Conservation (phyloP, 2,329 filamentous ascomycete species). For the Hawksworthiomyces lignivorus region DNA sequence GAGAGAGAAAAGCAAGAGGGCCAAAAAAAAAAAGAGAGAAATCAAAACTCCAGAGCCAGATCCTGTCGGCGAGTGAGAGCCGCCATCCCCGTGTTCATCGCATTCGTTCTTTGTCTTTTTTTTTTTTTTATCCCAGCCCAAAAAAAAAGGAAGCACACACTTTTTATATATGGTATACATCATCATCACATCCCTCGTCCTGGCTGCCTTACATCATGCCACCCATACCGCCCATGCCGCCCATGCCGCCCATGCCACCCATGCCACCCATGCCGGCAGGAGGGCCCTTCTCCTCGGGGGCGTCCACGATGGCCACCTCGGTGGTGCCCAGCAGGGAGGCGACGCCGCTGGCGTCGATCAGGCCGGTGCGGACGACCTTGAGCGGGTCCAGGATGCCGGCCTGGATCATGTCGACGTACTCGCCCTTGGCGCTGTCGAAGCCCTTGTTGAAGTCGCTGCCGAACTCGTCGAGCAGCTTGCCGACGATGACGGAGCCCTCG, state of each 20-base stretch:
- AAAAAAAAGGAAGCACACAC: too few relatives aligned
- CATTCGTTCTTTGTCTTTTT: not conserved
- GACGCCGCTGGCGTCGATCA: slow-evolving; percentile 91
- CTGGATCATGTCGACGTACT: slow-evolving; percentile 98
- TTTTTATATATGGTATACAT: not conserved
- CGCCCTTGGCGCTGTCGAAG: slow-evolving; percentile 91
- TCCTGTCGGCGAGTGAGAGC: too few relatives aligned
- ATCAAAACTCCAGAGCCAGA: slow-evolving; percentile 4
- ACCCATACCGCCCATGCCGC: slow-evolving; percentile 47
- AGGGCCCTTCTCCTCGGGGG: slow-evolving; percentile 81
- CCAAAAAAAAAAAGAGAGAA: not conserved
- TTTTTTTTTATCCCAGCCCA: not conserved
- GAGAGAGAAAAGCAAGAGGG: too few relatives aligned
- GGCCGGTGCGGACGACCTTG: slow-evolving; percentile 97
- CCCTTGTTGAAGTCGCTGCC: slow-evolving; percentile 94
- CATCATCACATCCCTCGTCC: slow-evolving; percentile 15
- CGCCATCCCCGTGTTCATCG: not conserved
- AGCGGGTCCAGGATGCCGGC: slow-evolving; percentile 97
- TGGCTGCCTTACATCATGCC: slow-evolving; percentile 49
- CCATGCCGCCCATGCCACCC: slow-evolving; percentile 58
- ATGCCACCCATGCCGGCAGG: slow-evolving; percentile 46
- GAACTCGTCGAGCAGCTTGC: slow-evolving; percentile 95
- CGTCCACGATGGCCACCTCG: slow-evolving; percentile 96
- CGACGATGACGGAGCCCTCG: slow-evolving; percentile 92
- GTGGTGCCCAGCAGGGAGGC: slow-evolving; percentile 95